Evolutionary conservation across 176 grass and related monocot species (phyloP), one percentile per base, ranked within the genome.

Genomic region (Miscanthus lutarioriparius): DNA sequence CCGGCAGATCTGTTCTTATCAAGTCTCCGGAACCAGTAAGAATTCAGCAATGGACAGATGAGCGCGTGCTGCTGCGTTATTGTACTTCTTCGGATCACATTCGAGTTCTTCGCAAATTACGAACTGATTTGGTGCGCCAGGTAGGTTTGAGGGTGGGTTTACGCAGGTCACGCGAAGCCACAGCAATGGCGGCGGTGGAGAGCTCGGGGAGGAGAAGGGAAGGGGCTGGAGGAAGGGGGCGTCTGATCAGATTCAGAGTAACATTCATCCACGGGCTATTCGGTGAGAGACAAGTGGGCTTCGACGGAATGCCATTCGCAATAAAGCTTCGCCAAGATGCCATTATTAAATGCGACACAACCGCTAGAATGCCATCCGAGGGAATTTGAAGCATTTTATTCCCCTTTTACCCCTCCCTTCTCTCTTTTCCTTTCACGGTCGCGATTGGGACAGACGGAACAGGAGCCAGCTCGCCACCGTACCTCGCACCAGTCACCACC

Each of bases 1-100:
- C 49, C 19, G 67, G 38, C 26, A 51, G 83, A 89, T 86, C 88
- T 77, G 88, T 86, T 89, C 83, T 86, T 72, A 36, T 76, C 70
- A 33, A 44, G 70, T 9, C 26, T 43, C 53, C 70, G 28, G 35
- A 66, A 78, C 35, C 27, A 64, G 38, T 7, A n/a, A 33, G 20
- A 56, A 72, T 23, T 64, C 13, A 74, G 54, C 79, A 28, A 23
- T 41, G 25, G 33, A 23, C 27, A n/a, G 79, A 25, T 20, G 72
- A 5, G 72, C 47, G 59, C 37, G 79, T 56, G 79, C 13, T 65
- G 62, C 76, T 65, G 59, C 44, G 59, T 72, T 78, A 83, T 45
- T 75, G 81, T 45, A 62, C 72, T 81, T 37, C 70, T 80, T 74
- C 87, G n/a, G 48, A 58, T 88, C 45, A 67, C 59, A 70, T 80